These are phyloP conservation scores for Trebouxia sp. DNA, from an alignment of 139 green algal species.

Conservation along the genomic window DNA sequence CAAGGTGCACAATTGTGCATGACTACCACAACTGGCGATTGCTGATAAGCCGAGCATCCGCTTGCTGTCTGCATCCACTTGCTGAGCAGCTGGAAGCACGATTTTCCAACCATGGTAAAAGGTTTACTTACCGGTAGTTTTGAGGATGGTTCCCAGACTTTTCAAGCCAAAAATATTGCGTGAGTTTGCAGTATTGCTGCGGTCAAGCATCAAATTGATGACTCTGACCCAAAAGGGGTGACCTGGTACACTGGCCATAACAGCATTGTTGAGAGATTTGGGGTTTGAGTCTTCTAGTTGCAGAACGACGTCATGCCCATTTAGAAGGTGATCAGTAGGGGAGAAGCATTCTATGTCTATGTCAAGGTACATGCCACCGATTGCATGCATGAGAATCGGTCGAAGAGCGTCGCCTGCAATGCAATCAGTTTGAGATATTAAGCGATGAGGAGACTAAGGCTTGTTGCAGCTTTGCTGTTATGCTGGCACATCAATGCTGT, in stretches of 20 bases:
- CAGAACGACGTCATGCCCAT: slow-evolving; percentile 37
- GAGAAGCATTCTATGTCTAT: slow-evolving; percentile 55
- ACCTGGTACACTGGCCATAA: slow-evolving; percentile 49
- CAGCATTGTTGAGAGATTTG: slow-evolving; percentile 47
- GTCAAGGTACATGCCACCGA: slow-evolving; percentile 52
- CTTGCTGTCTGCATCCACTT: no score
- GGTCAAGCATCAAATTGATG: neutral
- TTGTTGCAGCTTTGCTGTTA: no score
- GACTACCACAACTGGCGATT: no score
- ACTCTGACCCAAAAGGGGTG: slow-evolving; percentile 47
- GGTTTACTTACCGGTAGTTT: neutral
- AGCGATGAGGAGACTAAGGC: no score
- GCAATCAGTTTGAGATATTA: neutral
- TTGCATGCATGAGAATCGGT: slow-evolving; percentile 53
- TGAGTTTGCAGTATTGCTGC: neutral
- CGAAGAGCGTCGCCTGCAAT: slow-evolving; percentile 44
- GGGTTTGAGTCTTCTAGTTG: slow-evolving; percentile 40
- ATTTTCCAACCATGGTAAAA: no score
- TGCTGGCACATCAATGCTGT: no score
- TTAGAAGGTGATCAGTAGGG: slow-evolving; percentile 23
- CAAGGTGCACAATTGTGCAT: no score
- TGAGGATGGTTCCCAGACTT: neutral
- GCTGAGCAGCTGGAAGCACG: no score
- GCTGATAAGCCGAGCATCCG: no score
- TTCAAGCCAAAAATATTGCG: neutral